Conservation (phyloP, 305 asterid species). For the Withania somnifera region DNA sequence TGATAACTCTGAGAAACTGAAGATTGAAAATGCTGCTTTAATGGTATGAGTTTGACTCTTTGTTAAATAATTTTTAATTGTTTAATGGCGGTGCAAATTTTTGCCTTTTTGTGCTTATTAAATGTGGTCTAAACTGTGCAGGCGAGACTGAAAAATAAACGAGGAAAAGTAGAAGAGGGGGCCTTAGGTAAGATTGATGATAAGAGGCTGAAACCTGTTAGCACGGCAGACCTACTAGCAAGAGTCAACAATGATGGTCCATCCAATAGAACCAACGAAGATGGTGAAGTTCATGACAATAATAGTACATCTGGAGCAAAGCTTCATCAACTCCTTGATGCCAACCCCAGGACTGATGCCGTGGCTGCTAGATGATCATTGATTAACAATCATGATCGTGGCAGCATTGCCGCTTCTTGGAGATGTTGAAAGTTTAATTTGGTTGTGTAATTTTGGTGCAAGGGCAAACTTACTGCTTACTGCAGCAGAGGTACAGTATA, state of each 20-base stretch:
- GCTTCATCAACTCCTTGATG: slow-evolving; percentile 60
- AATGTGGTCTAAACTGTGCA: slow-evolving; percentile 12
- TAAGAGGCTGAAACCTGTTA: slow-evolving; percentile 37
- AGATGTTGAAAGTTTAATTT: neutral
- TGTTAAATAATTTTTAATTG: neutral
- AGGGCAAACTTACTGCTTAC: no score
- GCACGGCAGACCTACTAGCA: slow-evolving; percentile 70
- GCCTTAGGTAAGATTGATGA: slow-evolving; percentile 24
- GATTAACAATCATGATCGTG: neutral
- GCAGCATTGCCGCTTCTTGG: neutral
- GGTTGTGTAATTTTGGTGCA: no score
- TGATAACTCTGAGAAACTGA: slow-evolving; percentile 52
- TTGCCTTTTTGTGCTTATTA: neutral
- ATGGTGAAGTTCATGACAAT: slow-evolving; percentile 30
- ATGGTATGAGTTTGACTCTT: slow-evolving; percentile 22
- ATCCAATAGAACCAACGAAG: slow-evolving; percentile 27
- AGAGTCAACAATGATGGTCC: slow-evolving; percentile 54
- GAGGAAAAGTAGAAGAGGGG: slow-evolving; percentile 21
- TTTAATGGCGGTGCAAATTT: neutral
- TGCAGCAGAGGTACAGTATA: neutral
- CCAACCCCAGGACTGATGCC: slow-evolving; percentile 45
- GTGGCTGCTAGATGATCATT: slow-evolving; percentile 60
- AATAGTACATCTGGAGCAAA: slow-evolving; percentile 35
- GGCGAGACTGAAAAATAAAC: slow-evolving; percentile 49
- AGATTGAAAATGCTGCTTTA: slow-evolving; percentile 59